These are phyloP conservation scores for Dimocarpus longan DNA, from an alignment of 345 rosid species.

Conservation along the genomic window DNA sequence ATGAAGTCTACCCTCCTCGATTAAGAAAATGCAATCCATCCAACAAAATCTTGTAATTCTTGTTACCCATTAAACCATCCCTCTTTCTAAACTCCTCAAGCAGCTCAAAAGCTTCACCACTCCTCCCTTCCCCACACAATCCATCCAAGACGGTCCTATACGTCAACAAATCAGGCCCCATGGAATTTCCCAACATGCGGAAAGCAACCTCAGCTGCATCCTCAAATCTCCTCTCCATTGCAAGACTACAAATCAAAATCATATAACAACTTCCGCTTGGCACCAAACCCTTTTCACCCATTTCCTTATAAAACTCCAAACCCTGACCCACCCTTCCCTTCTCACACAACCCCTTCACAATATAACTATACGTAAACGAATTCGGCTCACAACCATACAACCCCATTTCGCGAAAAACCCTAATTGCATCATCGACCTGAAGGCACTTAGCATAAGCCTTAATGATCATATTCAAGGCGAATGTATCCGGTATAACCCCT, in stretches of 20 bases:
- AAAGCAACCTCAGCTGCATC: slow-evolving; percentile 55
- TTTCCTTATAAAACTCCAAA: slow-evolving; percentile 75
- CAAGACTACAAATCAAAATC: slow-evolving; percentile 84
- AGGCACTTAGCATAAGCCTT: slow-evolving; percentile 79
- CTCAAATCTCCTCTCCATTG: slow-evolving; percentile 50
- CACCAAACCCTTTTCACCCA: slow-evolving; percentile 63
- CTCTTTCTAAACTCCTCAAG: slow-evolving; percentile 74
- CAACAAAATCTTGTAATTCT: slow-evolving; percentile 59
- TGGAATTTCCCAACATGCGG: slow-evolving; percentile 67
- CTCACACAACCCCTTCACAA: slow-evolving; percentile 81
- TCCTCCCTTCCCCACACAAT: slow-evolving; percentile 71
- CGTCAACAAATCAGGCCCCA: slow-evolving; percentile 75
- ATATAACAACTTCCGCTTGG: slow-evolving; percentile 62
- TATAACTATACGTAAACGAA: slow-evolving; percentile 64
- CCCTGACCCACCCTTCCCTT: slow-evolving; percentile 71
- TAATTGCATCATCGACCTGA: slow-evolving; percentile 73
- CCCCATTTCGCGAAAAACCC: slow-evolving; percentile 75
- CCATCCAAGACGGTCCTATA: slow-evolving; percentile 80
- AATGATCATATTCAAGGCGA: slow-evolving; percentile 81
- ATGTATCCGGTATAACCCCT: slow-evolving; percentile 83
- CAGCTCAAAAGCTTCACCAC: slow-evolving; percentile 64
- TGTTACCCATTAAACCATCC: slow-evolving; percentile 70
- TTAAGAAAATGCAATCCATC: slow-evolving; percentile 49
- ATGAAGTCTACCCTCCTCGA: slow-evolving; percentile 35
- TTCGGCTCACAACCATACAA: slow-evolving; percentile 83